Base-by-base conservation (phyloP, 2,329 filamentous ascomycete genomes). In the Diplodia intermedia region DNA sequence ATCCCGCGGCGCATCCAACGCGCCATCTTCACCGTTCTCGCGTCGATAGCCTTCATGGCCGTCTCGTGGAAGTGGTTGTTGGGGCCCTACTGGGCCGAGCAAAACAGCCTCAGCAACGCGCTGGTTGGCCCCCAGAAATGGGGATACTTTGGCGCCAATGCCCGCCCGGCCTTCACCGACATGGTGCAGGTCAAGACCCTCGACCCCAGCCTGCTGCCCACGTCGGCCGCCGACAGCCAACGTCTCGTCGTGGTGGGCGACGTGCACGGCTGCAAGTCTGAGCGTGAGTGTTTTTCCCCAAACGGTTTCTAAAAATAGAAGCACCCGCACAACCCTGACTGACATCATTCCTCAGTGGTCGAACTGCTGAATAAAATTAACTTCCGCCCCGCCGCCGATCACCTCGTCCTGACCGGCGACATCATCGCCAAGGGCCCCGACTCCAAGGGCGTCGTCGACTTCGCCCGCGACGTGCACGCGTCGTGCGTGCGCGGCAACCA, bases 401-500 rank as follows among this genome's bases (percentile, higher is more conserved):
- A 82, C 66, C 75, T 80, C 33, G 75, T 80, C 57, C 68, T 80
- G 49, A 76, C 77, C 56, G 73, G 77, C 71, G 76, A 81, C 76
- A 77, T 82, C 72, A 76, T 98, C 72, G 89, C 89, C 75, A 97
- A 97, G 80, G 94, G 94, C 0, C 93, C 94, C 12, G 89, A 97
- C 79, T 94, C 91, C 38, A 75, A 85, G 0, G 92, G 90, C 47
- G 92, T 97, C 0, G 84, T 98, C 57, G 87, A 90, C 68, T 83
- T 93, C 52, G 90, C 92, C 47, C 91, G 93, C 77, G 80, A 86
- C 15, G 81, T 94, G 47, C 86, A 87, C 62, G 94, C 94, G 26
- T 92, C 90, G 36, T 92, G 89, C 70, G 93, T 98, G 9, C 89
- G 94, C 62, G 95, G 95, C 20, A 97, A 97, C 79, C 92, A 97